Percentiles rank a stretch among this genome's conserved stretches.
Evolutionary conservation across 176 grass and related monocot genomes (phyloP).

Genomic region (Triticum timopheevii): DNA sequence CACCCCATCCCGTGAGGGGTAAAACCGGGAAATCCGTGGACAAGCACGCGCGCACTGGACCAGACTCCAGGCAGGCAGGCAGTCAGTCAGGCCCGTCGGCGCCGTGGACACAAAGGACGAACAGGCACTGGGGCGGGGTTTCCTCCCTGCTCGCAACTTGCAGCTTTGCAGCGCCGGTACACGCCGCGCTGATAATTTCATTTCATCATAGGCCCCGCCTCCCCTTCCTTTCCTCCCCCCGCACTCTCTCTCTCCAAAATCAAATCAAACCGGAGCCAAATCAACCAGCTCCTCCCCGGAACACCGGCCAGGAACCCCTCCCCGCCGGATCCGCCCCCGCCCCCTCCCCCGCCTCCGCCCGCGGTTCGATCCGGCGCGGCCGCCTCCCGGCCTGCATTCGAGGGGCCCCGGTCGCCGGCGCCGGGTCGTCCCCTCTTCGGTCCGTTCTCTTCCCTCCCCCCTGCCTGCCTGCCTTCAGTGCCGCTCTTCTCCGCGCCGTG

Average conservation of each 20-base stretch:
- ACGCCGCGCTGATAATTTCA: not conserved
- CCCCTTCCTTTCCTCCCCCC: not conserved
- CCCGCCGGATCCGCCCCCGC: not conserved
- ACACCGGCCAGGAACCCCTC: not conserved
- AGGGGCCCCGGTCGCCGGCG: not conserved
- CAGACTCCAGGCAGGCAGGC: not conserved
- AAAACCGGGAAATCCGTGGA: constrained; percentile 8
- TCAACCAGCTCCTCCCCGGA: not conserved
- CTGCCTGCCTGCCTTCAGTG: not conserved
- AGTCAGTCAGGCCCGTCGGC: not conserved
- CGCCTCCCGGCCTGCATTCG: not conserved
- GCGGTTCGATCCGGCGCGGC: not conserved
- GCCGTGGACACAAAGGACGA: not conserved
- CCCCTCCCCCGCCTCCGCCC: not conserved
- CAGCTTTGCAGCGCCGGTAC: not conserved
- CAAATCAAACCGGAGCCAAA: constrained; percentile 14
- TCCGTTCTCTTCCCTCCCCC: not conserved
- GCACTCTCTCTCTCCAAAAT: not conserved
- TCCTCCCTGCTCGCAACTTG: not conserved
- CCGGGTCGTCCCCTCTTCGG: not conserved
- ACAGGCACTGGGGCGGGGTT: not conserved
- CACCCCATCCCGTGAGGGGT: not conserved
- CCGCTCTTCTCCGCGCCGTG: not conserved
- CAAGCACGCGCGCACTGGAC: not conserved
- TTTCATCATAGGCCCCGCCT: not conserved